A percentile compares a stretch with the other conserved stretches of the same genome.
These are phyloP conservation scores for Purpureocillium takamizusanense DNA, from an alignment of 2,329 filamentous ascomycete genomes.

Conservation along the genomic window DNA sequence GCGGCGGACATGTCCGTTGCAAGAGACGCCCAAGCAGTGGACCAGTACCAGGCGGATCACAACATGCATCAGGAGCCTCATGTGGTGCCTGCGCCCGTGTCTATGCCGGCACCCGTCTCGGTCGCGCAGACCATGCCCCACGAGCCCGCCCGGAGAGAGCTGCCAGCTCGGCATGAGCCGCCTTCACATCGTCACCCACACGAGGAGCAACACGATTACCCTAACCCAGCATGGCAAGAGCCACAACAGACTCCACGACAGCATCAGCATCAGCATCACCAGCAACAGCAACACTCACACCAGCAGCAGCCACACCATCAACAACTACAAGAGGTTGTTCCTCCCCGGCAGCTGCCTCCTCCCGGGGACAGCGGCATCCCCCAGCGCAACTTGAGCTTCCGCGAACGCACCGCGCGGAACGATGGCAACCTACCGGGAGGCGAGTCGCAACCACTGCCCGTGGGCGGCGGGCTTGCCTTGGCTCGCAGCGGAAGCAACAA, in stretches of 20 bases:
- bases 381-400: constrained; percentile 50
- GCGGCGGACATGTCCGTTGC: constrained; percentile 11
- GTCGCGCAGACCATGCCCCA: background rate
- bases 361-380: constrained; percentile 26
- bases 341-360: constrained; percentile 5
- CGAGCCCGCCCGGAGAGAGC: background rate
- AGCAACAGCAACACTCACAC: too few relatives aligned
- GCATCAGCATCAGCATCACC: too few relatives aligned
- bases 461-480: constrained; percentile 25
- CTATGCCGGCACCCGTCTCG: too few relatives aligned
- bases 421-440: constrained; percentile 26
- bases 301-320: constrained; percentile 1
- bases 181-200: background rate
- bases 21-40: constrained; percentile 8
- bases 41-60: constrained; percentile 10
- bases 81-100: background rate
- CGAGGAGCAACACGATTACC: constrained; percentile 8
- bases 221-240: constrained; percentile 12
- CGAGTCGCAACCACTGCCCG: constrained; percentile 13
- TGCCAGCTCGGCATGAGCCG: background rate
- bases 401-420: constrained; percentile 44
- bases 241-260: background rate
- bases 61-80: background rate
- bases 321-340: too few relatives aligned
- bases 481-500: constrained; percentile 47